Conservation (phyloP, 2,329 filamentous ascomycete genomes). For the Ascochyta pisi region DNA sequence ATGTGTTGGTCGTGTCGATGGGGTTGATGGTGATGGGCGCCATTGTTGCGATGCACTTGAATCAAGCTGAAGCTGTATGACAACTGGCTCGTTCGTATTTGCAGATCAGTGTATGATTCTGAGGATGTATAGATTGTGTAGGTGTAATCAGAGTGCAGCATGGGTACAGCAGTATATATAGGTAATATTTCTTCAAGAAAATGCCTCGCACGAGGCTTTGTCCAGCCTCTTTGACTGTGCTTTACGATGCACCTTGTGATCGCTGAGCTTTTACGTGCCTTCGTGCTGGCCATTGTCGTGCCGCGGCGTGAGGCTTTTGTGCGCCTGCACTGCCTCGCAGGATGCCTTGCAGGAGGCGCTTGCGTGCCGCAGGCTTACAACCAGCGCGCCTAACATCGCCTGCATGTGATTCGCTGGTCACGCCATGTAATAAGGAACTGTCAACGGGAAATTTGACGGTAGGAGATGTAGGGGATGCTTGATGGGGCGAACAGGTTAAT, state of each 20-base stretch:
- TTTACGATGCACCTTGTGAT: slow-evolving; percentile 3
- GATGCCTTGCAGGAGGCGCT: slow-evolving; percentile 9
- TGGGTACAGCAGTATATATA: slow-evolving; percentile 8
- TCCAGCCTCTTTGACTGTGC: slow-evolving; percentile 7
- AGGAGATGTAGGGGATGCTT: not conserved
- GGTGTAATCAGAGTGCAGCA: not conserved
- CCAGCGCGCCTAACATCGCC: slow-evolving; percentile 1
- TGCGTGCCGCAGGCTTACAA: slow-evolving; percentile 10
- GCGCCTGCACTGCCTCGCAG: slow-evolving; percentile 10
- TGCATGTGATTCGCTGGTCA: not conserved
- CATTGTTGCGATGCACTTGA: not conserved
- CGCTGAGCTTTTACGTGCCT: not conserved
- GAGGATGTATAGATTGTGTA: not conserved
- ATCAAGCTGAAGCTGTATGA: not conserved
- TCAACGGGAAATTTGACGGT: not conserved
- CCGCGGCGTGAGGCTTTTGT: not conserved
- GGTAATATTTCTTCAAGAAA: not conserved
- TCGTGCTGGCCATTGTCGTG: not conserved
- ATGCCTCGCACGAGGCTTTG: not conserved
- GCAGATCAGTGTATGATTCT: not conserved
- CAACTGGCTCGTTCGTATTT: not conserved
- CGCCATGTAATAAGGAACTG: not conserved
- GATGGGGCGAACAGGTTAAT: not conserved
- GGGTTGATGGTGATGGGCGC: slow-evolving; percentile 1
- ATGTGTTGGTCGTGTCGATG: not conserved